Evolutionary conservation across 2,329 filamentous ascomycete species (phyloP).

Genomic region (Dissoconium aciculare): DNA sequence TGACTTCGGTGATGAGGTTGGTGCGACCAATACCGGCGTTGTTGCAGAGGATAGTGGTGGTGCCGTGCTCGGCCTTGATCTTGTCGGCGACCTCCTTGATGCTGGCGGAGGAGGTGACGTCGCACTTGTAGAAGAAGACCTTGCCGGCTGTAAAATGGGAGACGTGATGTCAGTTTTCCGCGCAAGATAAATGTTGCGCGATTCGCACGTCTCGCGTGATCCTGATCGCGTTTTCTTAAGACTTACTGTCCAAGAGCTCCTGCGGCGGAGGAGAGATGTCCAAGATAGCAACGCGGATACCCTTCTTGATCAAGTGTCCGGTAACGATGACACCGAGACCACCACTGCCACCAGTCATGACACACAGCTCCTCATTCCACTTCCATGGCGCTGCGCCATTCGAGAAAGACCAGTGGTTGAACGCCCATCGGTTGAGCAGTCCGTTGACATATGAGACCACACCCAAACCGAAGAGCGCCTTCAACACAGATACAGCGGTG

Average conservation of each 20-base stretch:
- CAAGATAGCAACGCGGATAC: slow-evolving; percentile 24
- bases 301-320: slow-evolving; percentile 18
- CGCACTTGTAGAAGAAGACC: slow-evolving; percentile 27
- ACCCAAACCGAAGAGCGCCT: slow-evolving; percentile 18
- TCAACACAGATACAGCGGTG: slow-evolving; percentile 12
- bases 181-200: too few relatives aligned
- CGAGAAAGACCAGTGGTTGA: slow-evolving; percentile 22
- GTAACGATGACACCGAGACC: slow-evolving; percentile 25
- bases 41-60: slow-evolving; percentile 33
- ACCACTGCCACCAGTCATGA: slow-evolving; percentile 20
- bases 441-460: slow-evolving; percentile 13
- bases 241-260: slow-evolving; percentile 8
- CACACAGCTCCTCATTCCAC: slow-evolving; percentile 17
- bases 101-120: slow-evolving; percentile 34
- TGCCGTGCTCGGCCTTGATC: slow-evolving; percentile 27
- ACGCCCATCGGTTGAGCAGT: slow-evolving; percentile 12
- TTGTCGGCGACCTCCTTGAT: slow-evolving; percentile 27
- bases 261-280: slow-evolving; percentile 25
- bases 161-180: too few relatives aligned
- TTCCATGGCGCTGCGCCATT: slow-evolving; percentile 17
- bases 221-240: too few relatives aligned
- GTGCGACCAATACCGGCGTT: slow-evolving; percentile 34
- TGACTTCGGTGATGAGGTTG: slow-evolving; percentile 31
- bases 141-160: slow-evolving; percentile 11
- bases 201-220: too few relatives aligned